Conservation (phyloP, 257 asterid genomes). For the Solanum tarapatanum region DNA sequence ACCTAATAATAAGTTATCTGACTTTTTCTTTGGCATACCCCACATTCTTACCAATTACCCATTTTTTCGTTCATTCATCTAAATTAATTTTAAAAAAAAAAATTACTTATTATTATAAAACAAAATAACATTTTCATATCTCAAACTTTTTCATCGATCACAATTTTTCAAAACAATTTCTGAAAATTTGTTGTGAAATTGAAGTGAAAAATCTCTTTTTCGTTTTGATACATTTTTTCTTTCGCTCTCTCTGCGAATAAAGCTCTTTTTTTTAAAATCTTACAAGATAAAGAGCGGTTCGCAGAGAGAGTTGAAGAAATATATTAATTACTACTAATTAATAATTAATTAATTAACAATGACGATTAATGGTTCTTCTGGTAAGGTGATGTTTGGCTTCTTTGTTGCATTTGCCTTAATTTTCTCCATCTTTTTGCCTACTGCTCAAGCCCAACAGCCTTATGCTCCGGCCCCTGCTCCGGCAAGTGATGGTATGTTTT, state of each 20-base stretch:
- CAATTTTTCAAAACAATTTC: not conserved
- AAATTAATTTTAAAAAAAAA: not conserved
- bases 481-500: constrained; percentile 45
- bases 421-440: constrained; percentile 36
- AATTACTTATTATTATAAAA: not conserved
- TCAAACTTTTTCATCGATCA: not conserved
- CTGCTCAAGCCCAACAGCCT: constrained; percentile 31
- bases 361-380: constrained; percentile 13
- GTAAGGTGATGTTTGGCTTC: constrained; percentile 21
- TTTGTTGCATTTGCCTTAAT: constrained; percentile 28
- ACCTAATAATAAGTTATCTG: not conserved
- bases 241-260: constrained; percentile 4
- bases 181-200: not conserved
- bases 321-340: not conserved
- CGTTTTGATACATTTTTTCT: not conserved
- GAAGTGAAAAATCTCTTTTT: not conserved
- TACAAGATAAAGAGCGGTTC: not conserved
- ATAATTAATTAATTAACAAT: constrained; percentile 4
- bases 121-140: not conserved
- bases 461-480: constrained; percentile 67
- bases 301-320: constrained; percentile 16
- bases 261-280: not conserved
- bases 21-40: not conserved
- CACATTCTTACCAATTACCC: constrained; percentile 2
- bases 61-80: not conserved